These are phyloP conservation scores for Penicillium ucsense DNA, from an alignment of 495 filamentous ascomycete genomes.

Conservation along the genomic window DNA sequence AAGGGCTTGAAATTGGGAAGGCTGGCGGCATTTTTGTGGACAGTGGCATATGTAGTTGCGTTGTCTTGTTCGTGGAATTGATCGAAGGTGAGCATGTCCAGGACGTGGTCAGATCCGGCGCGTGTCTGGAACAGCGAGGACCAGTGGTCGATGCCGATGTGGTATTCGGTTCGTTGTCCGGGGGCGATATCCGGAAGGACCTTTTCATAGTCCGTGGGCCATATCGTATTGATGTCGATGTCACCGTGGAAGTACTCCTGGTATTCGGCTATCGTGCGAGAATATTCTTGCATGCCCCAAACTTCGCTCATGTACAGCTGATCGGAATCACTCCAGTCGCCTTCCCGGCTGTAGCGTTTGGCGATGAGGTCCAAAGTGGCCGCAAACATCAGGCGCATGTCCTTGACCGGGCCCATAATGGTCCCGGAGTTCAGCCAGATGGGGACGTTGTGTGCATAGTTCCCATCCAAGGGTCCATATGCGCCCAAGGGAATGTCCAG, in stretches of 20 bases:
- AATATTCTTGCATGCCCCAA: slow-evolving; percentile 10
- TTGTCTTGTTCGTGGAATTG: neutral
- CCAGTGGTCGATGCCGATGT: slow-evolving; percentile 10
- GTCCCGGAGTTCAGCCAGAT: slow-evolving; percentile 12
- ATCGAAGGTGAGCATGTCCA: slow-evolving; percentile 4
- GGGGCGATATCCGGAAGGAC: slow-evolving; percentile 1
- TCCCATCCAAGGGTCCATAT: slow-evolving; percentile 6
- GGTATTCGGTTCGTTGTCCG: slow-evolving; percentile 4
- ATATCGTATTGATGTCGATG: neutral
- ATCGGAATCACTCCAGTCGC: slow-evolving; percentile 11
- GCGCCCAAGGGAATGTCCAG: slow-evolving; percentile 5
- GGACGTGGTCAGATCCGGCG: slow-evolving; percentile 5
- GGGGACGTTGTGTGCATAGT: slow-evolving; percentile 2
- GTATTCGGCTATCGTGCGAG: neutral
- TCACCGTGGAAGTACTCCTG: slow-evolving; percentile 9
- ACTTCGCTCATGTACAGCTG: slow-evolving; percentile 12
- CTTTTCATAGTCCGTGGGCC: slow-evolving; percentile 1
- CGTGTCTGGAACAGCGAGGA: slow-evolving; percentile 8
- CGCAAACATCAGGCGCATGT: slow-evolving; percentile 8
- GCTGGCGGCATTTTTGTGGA: slow-evolving; percentile 1
- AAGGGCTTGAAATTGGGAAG: slow-evolving; percentile 3
- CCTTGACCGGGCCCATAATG: slow-evolving; percentile 7
- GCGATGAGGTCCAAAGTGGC: slow-evolving; percentile 7
- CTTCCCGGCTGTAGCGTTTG: slow-evolving; percentile 1
- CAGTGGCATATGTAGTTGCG: neutral